Conservation (phyloP, 495 filamentous ascomycete species). For the Neurospora discreta region DNA sequence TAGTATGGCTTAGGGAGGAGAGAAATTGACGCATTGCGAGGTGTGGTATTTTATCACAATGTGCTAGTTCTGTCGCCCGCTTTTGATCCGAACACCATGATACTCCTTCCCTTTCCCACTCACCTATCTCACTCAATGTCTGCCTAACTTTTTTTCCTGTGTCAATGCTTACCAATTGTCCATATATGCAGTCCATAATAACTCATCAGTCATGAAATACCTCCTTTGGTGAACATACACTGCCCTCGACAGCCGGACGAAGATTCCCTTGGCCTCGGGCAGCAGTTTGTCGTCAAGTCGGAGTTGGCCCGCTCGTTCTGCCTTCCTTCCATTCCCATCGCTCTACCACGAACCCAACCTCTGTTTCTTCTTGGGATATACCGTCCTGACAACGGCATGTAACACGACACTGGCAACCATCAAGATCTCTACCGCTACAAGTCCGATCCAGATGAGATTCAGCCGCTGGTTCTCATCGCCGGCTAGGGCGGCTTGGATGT, state of each 20-base stretch:
- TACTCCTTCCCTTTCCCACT: background rate
- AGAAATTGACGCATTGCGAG: background rate
- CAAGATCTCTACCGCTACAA: conserved; percentile 30
- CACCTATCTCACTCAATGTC: background rate
- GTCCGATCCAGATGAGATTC: conserved; percentile 36
- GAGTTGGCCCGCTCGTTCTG: background rate
- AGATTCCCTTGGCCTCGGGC: background rate
- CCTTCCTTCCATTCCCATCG: background rate
- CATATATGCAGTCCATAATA: background rate
- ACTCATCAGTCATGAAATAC: background rate
- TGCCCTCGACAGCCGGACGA: background rate
- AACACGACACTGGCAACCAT: conserved; percentile 28
- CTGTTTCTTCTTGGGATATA: conserved; percentile 3
- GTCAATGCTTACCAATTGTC: background rate
- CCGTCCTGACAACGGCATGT: conserved; percentile 13
- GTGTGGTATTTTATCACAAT: background rate
- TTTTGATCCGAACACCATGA: background rate
- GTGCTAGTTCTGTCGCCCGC: background rate
- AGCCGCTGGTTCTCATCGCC: conserved; percentile 28
- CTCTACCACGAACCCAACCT: background rate
- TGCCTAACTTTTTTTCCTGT: background rate
- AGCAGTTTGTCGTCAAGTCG: background rate
- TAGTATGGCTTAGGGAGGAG: background rate
- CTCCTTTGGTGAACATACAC: background rate
- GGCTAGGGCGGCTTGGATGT: conserved; percentile 16